Conservation (phyloP, 2,329 filamentous ascomycete species). For the Aspergillus transmontanensis region DNA sequence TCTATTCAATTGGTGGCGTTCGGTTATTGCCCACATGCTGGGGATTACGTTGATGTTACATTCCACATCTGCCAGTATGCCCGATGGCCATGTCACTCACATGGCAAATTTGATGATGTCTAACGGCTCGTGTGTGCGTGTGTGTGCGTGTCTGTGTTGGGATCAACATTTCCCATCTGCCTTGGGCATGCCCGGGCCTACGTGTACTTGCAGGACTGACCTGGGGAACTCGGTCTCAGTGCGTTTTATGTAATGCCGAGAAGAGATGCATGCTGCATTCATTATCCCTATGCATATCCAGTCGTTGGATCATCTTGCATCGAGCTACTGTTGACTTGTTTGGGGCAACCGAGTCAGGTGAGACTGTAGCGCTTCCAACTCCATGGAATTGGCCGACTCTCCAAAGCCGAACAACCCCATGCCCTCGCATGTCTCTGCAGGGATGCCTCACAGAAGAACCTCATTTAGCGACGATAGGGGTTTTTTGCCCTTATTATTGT, state of each 20-base stretch:
- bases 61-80: neutral
- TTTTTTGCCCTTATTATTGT: neutral
- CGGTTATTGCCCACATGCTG: conserved; percentile 3
- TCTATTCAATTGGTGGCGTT: conserved; percentile 3
- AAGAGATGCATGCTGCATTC: neutral
- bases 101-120: conserved; percentile 3
- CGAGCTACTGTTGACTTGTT: neutral
- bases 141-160: neutral
- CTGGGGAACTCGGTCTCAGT: neutral
- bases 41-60: conserved; percentile 7
- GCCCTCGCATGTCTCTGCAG: neutral
- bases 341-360: neutral
- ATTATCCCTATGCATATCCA: neutral
- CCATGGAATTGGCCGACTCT: neutral
- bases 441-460: neutral
- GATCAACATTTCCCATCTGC: conserved; percentile 3
- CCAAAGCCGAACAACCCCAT: neutral
- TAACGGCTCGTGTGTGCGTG: neutral
- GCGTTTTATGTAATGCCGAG: neutral
- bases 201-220: neutral
- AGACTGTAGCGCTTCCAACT: neutral
- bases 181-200: conserved; percentile 2
- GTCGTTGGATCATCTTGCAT: neutral
- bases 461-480: neutral
- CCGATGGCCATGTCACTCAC: conserved; percentile 11